phyloP scores from a whole-genome alignment of 129 eudicot species.

The Flaveria linearis region DNA sequence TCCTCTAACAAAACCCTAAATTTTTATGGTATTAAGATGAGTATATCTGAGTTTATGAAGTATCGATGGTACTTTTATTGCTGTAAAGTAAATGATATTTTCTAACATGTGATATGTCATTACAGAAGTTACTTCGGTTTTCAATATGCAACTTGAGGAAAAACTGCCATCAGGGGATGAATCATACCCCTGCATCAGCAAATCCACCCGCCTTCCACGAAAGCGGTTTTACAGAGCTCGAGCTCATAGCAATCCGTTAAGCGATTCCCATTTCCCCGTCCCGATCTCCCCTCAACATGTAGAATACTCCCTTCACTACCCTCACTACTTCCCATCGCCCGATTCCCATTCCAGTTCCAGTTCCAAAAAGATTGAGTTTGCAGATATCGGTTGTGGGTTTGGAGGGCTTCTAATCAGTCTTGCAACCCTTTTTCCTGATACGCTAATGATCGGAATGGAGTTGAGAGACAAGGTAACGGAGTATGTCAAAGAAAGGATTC shows the following conservation, averaged over 20 bases:
- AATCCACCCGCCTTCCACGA: conserved; percentile 79
- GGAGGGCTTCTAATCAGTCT: conserved; percentile 88
- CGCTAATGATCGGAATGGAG: conserved; percentile 94
- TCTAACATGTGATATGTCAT: background rate
- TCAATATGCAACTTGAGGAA: conserved; percentile 35
- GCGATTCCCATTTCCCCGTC: conserved; percentile 96
- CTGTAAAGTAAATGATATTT: background rate
- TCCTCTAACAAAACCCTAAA: background rate
- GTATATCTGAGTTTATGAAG: too few relatives aligned
- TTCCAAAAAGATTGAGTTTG: conserved; percentile 74
- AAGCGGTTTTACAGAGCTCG: conserved; percentile 94
- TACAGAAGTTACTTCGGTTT: conserved; percentile 16
- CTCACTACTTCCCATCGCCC: conserved; percentile 52
- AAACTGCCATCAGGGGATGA: conserved; percentile 46
- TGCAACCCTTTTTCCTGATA: conserved; percentile 78
- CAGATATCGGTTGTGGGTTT: conserved; percentile 93
- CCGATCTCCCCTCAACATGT: conserved; percentile 71
- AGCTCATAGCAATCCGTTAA: conserved; percentile 95
- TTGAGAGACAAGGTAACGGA: conserved; percentile 93
- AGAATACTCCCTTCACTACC: conserved; percentile 73
- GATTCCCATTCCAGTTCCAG: background rate
- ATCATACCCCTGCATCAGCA: conserved; percentile 60
- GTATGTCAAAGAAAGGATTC: conserved; percentile 82
- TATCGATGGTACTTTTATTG: too few relatives aligned
- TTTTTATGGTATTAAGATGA: too few relatives aligned